These are phyloP conservation scores for Elymus sibiricus DNA, from an alignment of 176 grass and related monocot genomes.

Conservation along the genomic window DNA sequence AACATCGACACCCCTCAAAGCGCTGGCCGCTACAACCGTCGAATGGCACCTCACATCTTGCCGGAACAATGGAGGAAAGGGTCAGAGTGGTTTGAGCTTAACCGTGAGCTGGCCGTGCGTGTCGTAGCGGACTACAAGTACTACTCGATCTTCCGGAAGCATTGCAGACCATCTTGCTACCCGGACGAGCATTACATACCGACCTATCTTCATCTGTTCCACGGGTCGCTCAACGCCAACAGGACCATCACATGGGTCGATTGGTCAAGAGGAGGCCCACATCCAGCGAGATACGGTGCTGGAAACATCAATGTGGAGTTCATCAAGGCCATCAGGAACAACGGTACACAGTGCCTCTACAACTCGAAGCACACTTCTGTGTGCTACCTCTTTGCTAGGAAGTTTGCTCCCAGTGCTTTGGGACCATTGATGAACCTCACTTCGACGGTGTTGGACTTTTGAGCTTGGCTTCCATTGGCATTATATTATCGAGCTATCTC, in stretches of 20 bases:
- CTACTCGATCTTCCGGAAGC: slow-evolving; percentile 64
- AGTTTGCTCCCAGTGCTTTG: slow-evolving; percentile 83
- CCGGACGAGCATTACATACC: slow-evolving; percentile 90
- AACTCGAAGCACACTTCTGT: slow-evolving; percentile 56
- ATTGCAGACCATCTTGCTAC: slow-evolving; percentile 77
- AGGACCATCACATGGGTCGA: slow-evolving; percentile 85
- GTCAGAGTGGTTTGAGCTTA: slow-evolving; percentile 84
- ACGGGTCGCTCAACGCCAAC: slow-evolving; percentile 68
- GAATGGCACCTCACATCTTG: slow-evolving; percentile 79
- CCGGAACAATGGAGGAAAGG: slow-evolving; percentile 65
- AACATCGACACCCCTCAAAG: slow-evolving; percentile 56
- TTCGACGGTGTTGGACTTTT: slow-evolving; percentile 54
- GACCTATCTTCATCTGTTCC: slow-evolving; percentile 69
- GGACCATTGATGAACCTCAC: slow-evolving; percentile 72
- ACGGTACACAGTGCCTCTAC: slow-evolving; percentile 58
- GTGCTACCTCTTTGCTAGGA: slow-evolving; percentile 81
- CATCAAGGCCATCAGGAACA: slow-evolving; percentile 78
- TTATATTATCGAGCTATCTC: slow-evolving; percentile 4
- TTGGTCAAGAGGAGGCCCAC: slow-evolving; percentile 87
- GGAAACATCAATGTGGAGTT: slow-evolving; percentile 47
- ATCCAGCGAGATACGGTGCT: slow-evolving; percentile 73
- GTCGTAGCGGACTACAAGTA: slow-evolving; percentile 67
- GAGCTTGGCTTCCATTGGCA: not conserved
- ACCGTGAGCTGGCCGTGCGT: slow-evolving; percentile 58
- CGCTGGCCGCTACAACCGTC: slow-evolving; percentile 68